Evolutionary conservation across 73 alveolate species (phyloP).

Genomic region (Paramecium tetraurelia): DNA sequence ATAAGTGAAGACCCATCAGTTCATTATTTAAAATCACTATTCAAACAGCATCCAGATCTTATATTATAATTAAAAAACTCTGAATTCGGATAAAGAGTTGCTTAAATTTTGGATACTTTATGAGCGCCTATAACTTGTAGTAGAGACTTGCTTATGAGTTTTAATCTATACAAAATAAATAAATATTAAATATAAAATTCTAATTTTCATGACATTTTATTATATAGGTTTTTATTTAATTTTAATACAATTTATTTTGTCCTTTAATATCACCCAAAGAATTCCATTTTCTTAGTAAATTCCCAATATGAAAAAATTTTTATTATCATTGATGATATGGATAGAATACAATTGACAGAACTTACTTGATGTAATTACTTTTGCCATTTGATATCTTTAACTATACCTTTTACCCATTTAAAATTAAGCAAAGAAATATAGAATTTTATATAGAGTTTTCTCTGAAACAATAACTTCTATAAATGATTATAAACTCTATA

Average conservation of each 20-base stretch:
- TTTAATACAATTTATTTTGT: not conserved
- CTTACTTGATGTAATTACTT: not conserved
- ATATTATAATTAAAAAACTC: not conserved
- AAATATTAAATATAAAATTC: not conserved
- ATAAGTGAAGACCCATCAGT: not conserved
- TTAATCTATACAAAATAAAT: not conserved
- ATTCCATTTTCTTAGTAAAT: too few relatives aligned
- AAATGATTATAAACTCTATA: too few relatives aligned
- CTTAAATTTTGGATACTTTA: not conserved
- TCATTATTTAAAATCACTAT: not conserved
- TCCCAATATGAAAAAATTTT: too few relatives aligned
- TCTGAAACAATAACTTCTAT: too few relatives aligned
- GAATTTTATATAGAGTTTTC: too few relatives aligned
- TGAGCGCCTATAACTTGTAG: not conserved
- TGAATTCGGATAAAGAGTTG: slow-evolving; percentile 37
- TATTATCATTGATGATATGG: too few relatives aligned
- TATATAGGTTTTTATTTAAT: not conserved
- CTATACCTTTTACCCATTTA: too few relatives aligned
- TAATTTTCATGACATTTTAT: not conserved
- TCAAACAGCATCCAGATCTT: slow-evolving; percentile 15
- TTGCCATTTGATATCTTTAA: too few relatives aligned
- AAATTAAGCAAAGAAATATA: too few relatives aligned
- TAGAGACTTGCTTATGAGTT: slow-evolving; percentile 13
- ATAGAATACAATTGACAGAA: not conserved
- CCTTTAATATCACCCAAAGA: not conserved